Base-by-base conservation (phyloP, 768 basidiomycete species). In the Collybia mongolica region DNA sequence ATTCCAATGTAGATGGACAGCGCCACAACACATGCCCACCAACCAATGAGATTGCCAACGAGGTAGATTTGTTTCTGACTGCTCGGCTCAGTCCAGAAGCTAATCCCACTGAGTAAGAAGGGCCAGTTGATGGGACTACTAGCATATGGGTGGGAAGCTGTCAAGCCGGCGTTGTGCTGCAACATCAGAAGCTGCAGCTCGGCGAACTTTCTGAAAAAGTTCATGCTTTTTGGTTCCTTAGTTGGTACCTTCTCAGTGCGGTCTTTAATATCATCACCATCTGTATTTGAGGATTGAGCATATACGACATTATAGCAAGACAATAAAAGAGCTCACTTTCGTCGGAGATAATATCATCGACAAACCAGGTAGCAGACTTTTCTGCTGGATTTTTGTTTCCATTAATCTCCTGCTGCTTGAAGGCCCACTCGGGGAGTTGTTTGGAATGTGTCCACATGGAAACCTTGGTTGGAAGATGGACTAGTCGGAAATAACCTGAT, bases 101-200 rank as follows among this genome's bases (percentile, higher is more conserved):
- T 95, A 72, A 99, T 98, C 43, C 97, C 97, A 54, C 77, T 92
- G 23, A 98, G 70, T 35, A 94, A 80, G 84, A 98, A 98, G 5
- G 97, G 97, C 97, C 97, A 99, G 65, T 96, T 94, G 70, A 98
- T 86, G 5, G 97, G 94, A n/a, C 78, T 79, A 52, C 90, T 91
- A 3, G 97, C 94, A 65, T 99, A 99, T 37, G 97, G 97, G 65
- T 99, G 97, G 3, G 89, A 90, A n/a, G 93, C 90, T 20, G 93
- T 96, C 55, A 99, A 76, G 18, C 94, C 97, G n/a, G 97, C 95
- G 61, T 99, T 99, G 74, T 99, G 97, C 64, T 97, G 93, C 56
- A 98, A 71, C 96, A 98, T 98, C 49, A 96, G 73, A 39, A 96
- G 70, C 62, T 99, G 97, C 26, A 98, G 74, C 67, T 99, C 96